Conservation (phyloP, 306 rosid genomes). For the Prunus mira region DNA sequence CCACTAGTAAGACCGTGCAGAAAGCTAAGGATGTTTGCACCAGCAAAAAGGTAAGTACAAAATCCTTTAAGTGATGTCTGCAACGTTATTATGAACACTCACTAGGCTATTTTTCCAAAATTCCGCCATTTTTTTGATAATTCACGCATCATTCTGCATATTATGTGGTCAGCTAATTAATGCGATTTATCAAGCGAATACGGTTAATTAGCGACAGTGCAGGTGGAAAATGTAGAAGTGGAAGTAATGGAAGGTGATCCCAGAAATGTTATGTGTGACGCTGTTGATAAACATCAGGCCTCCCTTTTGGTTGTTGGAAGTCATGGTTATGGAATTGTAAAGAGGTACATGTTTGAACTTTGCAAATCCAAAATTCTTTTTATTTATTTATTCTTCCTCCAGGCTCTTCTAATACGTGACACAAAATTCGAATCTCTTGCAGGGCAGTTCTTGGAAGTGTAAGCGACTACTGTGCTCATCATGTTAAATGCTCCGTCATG, state of each 20-base stretch:
- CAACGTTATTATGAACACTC: no score
- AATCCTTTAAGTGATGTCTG: background rate
- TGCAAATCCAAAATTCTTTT: background rate
- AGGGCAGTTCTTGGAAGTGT: slow-evolving; percentile 36
- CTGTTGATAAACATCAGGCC: slow-evolving; percentile 28
- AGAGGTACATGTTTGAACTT: slow-evolving; percentile 18
- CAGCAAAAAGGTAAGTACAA: slow-evolving; percentile 13
- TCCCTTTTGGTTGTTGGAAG: slow-evolving; percentile 36
- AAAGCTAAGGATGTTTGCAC: slow-evolving; percentile 28
- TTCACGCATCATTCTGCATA: background rate
- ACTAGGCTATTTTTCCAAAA: no score
- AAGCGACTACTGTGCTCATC: slow-evolving; percentile 35
- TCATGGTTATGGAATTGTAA: slow-evolving; percentile 36
- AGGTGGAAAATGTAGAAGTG: slow-evolving; percentile 25
- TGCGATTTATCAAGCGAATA: background rate
- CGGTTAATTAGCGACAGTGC: background rate
- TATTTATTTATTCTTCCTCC: no score
- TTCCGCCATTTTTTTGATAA: no score
- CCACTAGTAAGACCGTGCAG: slow-evolving; percentile 1
- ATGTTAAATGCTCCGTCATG: slow-evolving; percentile 33
- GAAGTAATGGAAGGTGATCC: slow-evolving; percentile 40
- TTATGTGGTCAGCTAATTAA: background rate
- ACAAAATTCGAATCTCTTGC: background rate
- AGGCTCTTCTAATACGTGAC: background rate
- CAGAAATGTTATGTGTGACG: slow-evolving; percentile 27